Evolutionary conservation across 192 early-diverging fungal species (phyloP).

Genomic region (Coemansia sp.): DNA sequence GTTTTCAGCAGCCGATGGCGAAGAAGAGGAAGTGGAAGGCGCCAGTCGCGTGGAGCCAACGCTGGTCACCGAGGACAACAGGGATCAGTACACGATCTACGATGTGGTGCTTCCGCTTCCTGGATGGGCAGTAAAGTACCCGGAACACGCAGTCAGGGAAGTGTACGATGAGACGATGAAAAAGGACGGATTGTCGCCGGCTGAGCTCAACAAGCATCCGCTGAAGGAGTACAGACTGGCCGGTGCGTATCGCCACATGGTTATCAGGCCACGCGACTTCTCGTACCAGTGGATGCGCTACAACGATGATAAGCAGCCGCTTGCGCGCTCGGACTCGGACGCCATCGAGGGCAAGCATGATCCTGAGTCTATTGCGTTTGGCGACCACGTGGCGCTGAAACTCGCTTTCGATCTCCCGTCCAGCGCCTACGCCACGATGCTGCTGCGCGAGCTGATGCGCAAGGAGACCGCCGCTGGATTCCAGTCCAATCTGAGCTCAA

Average conservation of each 20-base stretch:
- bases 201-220: slow-evolving; percentile 60
- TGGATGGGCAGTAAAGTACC: slow-evolving; percentile 77
- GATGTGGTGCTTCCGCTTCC: slow-evolving; percentile 95
- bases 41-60: slow-evolving; percentile 32
- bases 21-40: slow-evolving; percentile 30
- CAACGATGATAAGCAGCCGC: slow-evolving; percentile 59
- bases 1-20: not conserved
- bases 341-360: slow-evolving; percentile 54
- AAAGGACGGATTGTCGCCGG: slow-evolving; percentile 70
- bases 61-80: slow-evolving; percentile 69
- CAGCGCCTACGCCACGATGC: slow-evolving; percentile 96
- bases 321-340: slow-evolving; percentile 68
- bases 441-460: slow-evolving; percentile 85
- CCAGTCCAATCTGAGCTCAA: slow-evolving; percentile 50
- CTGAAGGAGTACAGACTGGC: slow-evolving; percentile 64
- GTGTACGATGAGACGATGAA: slow-evolving; percentile 73
- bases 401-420: slow-evolving; percentile 76
- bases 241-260: slow-evolving; percentile 66
- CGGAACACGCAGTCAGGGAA: slow-evolving; percentile 66
- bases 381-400: slow-evolving; percentile 70
- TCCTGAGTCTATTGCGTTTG: slow-evolving; percentile 55
- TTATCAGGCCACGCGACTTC: slow-evolving; percentile 63
- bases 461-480: slow-evolving; percentile 60
- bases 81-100: slow-evolving; percentile 69
- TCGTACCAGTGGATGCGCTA: slow-evolving; percentile 67